Base-by-base conservation (phyloP, 1,139 yeast genomes). In the Pichia sp. region DNA sequence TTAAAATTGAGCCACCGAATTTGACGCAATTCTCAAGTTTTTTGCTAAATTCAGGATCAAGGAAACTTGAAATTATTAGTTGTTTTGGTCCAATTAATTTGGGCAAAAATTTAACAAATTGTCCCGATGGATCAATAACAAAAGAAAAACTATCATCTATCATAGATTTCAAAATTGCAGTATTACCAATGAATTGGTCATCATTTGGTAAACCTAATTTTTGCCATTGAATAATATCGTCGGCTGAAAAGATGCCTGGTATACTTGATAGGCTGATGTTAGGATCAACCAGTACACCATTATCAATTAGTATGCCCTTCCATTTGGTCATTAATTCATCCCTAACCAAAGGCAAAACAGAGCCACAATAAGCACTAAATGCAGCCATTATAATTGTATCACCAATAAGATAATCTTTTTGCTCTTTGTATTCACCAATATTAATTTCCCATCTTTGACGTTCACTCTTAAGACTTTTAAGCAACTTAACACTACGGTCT, bases 1-100 rank as follows among this genome's bases (percentile, higher is more conserved):
- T 74, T 13, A 90, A 61, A 11, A 90, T 68, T 0, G 76, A 61
- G 5, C 88, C 89, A 9, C 98, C 97, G 70, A 90, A 90, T 52
- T 94, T 70, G 26, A 90, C 64, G 0, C 95, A 82, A 59, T 88
- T 85, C 60, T 88, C 96, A 25, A 90, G 64, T 46, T 80, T 85
- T 57, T 79, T 83, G 5, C 76, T 62, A 61, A 83, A 85, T 0
- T 83, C 77, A n/a, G 75, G 77, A 57, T 85, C 87, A 46, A 84
- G 64, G 59, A 89, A 90, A 56, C 94, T 85, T 0, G 96, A 77
- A 0, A 79, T 62, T 0, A 74, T 68, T 2, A 83, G 61, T 44
- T 72, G 73, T 37, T 70, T 68, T 1, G 69, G 68, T 1, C 59
- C 53, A 35, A 61, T 54, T 34, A 64, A 61, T 20, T 65, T 60